phyloP scores from a whole-genome alignment of 2,329 filamentous ascomycete species.

The Neonectria faginata region DNA sequence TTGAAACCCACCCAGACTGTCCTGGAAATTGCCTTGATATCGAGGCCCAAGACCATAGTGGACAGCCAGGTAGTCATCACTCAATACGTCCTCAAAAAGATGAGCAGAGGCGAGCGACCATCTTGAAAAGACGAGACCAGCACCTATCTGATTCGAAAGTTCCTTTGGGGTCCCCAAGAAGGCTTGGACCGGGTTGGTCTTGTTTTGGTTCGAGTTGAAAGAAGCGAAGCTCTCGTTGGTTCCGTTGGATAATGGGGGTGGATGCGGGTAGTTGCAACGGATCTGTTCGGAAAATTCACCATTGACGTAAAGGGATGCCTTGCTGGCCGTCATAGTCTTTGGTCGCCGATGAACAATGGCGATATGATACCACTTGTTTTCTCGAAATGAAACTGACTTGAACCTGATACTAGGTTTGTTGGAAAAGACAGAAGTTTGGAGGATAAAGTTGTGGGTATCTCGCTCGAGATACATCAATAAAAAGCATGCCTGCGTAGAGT shows the following conservation, averaged over 20 bases:
- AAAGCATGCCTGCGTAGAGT: slow-evolving; percentile 92
- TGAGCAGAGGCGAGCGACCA: slow-evolving; percentile 94
- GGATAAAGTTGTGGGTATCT: slow-evolving; percentile 91
- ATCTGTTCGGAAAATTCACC: slow-evolving; percentile 94
- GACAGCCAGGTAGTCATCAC: slow-evolving; percentile 91
- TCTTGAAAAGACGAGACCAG: slow-evolving; percentile 78
- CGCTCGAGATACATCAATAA: slow-evolving; percentile 93
- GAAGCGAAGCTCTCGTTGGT: slow-evolving; percentile 78
- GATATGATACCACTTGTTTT: slow-evolving; percentile 91
- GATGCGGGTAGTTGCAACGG: slow-evolving; percentile 87
- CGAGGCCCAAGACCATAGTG: slow-evolving; percentile 89
- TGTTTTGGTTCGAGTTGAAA: slow-evolving; percentile 68
- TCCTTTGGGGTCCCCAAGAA: slow-evolving; percentile 94
- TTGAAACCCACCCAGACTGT: slow-evolving; percentile 94
- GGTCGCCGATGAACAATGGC: slow-evolving; percentile 86
- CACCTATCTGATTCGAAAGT: slow-evolving; percentile 79
- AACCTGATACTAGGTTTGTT: slow-evolving; percentile 91
- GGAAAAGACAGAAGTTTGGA: slow-evolving; percentile 93
- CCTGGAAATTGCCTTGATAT: slow-evolving; percentile 96
- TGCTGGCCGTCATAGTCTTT: slow-evolving; percentile 79
- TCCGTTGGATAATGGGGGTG: slow-evolving; percentile 72
- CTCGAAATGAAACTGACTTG: slow-evolving; percentile 81
- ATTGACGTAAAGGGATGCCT: slow-evolving; percentile 89
- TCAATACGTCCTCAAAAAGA: slow-evolving; percentile 86
- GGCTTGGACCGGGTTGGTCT: slow-evolving; percentile 81